Evolutionary conservation across 1,139 yeast species (phyloP), one percentile per base, ranked within the genome.

Genomic region (Debaryomyces nepalensis): DNA sequence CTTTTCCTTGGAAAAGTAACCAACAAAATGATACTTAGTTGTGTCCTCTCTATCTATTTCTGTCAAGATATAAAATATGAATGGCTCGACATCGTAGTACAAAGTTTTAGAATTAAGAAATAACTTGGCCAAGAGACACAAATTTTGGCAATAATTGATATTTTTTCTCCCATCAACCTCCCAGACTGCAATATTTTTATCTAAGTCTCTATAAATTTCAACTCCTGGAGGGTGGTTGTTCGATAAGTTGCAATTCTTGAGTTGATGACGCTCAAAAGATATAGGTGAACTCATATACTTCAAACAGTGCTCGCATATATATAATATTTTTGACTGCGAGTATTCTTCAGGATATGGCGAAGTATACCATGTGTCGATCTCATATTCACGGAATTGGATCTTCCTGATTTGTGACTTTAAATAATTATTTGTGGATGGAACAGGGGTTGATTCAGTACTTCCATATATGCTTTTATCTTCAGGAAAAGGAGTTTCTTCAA

Each of bases 41-140:
- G 67, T 63, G 46, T 70, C 69, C 2, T 54, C 48, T 7, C 68
- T 71, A 53, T 84, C 91, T 22, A 78, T 70, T 53, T 85, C 95
- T 1, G 93, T 87, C 42, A 93, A 66, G 2, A 90, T 81, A 63
- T 93, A 93, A 58, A 93, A 93, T 58, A 87, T 76, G 55, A 93
- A 93, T 1, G 98, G 97, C 57, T 91, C 97, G 29, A 93, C 98
- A 57, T 91, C 98, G 59, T 90, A 90, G 58, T 90, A 90, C 38
- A 93, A 69, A 0, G 98, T 90, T 58, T 93, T 93, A 6, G 97
- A 88, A 63, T 90, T 90, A 39, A 93, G 72, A 55, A 91, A 93
- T 45, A 91, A 68, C 59, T 93, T 93, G 2, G 98, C 96, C 49
- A 93, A 64, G 35, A 93, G 70, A 66, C 99, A 93, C 42, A 93